Base-by-base conservation (phyloP, 768 basidiomycete species). In the Tulasnella sp. region DNA sequence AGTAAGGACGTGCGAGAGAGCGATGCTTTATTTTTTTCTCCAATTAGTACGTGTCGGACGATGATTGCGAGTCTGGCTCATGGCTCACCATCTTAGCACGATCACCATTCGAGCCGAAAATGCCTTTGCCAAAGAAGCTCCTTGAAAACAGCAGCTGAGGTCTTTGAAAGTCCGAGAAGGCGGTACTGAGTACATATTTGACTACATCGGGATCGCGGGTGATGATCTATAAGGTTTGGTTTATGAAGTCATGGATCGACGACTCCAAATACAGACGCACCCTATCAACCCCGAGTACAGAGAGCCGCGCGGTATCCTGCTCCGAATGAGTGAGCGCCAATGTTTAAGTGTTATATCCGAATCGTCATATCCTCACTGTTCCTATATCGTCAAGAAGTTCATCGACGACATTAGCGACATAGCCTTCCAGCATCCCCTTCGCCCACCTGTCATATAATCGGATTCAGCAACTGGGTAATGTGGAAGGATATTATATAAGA, bases 1-100 rank as follows among this genome's bases (percentile, higher is more conserved):
- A 70, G 65, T 68, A 71, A 3, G 69, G 69, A 34, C 68, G 61
- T 21, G 65, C 65, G 1, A 68, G 34, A 8, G 61, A 44, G 8
- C 69, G 66, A 45, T 70, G 70, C 67, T 68, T 49, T 24, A 46
- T 4, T 38, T 1, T 8, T 8, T 34, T 19, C 34, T 34, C 19
- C 29, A 38, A 38, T 38, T n/a, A n/a, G n/a, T n/a, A n/a, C n/a
- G n/a, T n/a, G n/a, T n/a, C n/a, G n/a, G n/a, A n/a, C n/a, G n/a
- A n/a, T n/a, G n/a, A n/a, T n/a, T n/a, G n/a, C n/a, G n/a, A n/a
- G n/a, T n/a, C n/a, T n/a, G n/a, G n/a, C n/a, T n/a, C n/a, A 7
- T 5, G 34, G 34, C n/a, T n/a, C n/a, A n/a, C n/a, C n/a, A n/a
- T n/a, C n/a, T n/a, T n/a, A n/a, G n/a, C n/a, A n/a, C n/a, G n/a